Percentiles rank a stretch among this genome's conserved stretches.
Evolutionary conservation across 2,329 filamentous ascomycete genomes (phyloP).

Genomic region (Venturia carpophila): DNA sequence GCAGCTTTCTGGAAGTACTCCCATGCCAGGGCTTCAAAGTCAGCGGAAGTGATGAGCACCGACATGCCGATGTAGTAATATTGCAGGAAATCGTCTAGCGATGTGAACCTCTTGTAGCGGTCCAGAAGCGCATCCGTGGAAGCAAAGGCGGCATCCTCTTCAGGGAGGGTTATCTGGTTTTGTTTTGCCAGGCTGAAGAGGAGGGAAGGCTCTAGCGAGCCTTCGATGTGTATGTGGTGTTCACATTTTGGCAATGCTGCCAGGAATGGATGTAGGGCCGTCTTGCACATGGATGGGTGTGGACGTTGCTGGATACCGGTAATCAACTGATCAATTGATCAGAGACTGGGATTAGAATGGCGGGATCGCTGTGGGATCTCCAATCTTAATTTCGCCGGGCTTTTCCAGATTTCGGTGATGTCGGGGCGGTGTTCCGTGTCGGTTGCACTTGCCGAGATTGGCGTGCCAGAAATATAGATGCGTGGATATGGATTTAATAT

Average conservation of each 20-base stretch:
- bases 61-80: conserved; percentile 74
- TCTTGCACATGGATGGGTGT: conserved; percentile 45
- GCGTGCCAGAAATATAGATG: conserved; percentile 2
- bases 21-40: conserved; percentile 66
- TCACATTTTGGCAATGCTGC: conserved; percentile 67
- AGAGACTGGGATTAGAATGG: conserved; percentile 1
- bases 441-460: neutral
- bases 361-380: conserved; percentile 9
- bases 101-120: conserved; percentile 60
- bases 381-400: neutral
- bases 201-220: conserved; percentile 60
- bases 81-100: conserved; percentile 67
- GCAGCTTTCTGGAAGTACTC: conserved; percentile 61
- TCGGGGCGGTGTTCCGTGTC: neutral
- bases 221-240: conserved; percentile 74
- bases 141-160: conserved; percentile 53
- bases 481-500: neutral
- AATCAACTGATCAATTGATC: neutral
- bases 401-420: conserved; percentile 8
- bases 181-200: conserved; percentile 61
- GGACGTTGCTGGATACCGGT: neutral
- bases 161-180: conserved; percentile 54
- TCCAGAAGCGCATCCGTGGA: conserved; percentile 51
- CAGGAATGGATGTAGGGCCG: conserved; percentile 51
- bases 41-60: conserved; percentile 55